These are phyloP conservation scores for Fusarium dlaminii DNA, from an alignment of 2,329 filamentous ascomycete species.

Conservation along the genomic window DNA sequence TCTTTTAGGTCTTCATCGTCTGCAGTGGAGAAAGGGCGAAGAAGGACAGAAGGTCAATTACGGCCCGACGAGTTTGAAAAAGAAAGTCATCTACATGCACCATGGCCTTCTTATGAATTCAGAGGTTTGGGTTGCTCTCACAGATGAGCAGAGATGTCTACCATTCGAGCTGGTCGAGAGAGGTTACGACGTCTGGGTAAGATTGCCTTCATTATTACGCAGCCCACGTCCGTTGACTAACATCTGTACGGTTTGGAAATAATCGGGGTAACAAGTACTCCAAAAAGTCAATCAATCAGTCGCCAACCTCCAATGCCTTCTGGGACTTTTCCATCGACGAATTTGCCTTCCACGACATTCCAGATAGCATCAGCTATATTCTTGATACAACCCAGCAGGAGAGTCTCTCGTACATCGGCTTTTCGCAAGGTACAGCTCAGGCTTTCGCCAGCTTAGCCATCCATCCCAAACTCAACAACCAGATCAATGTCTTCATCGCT, in stretches of 20 bases:
- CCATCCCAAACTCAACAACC: slow-evolving; percentile 89
- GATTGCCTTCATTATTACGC: slow-evolving; percentile 41
- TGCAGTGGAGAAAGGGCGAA: slow-evolving; percentile 85
- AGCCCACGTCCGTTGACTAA: slow-evolving; percentile 36
- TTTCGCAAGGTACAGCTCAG: slow-evolving; percentile 96
- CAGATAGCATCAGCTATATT: slow-evolving; percentile 92
- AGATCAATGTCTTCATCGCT: slow-evolving; percentile 95
- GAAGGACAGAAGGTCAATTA: slow-evolving; percentile 81
- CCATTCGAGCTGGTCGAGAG: slow-evolving; percentile 89
- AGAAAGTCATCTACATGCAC: slow-evolving; percentile 92
- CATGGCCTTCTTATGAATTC: slow-evolving; percentile 99
- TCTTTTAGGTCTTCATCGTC: slow-evolving; percentile 85
- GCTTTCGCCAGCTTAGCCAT: slow-evolving; percentile 94
- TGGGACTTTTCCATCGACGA: slow-evolving; percentile 99
- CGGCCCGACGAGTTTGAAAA: slow-evolving; percentile 73
- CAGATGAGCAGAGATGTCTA: slow-evolving; percentile 84
- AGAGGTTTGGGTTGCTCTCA: slow-evolving; percentile 96
- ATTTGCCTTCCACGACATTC: slow-evolving; percentile 97
- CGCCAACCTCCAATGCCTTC: slow-evolving; percentile 80
- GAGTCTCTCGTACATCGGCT: slow-evolving; percentile 94
- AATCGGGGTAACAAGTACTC: slow-evolving; percentile 99
- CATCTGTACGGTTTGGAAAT: slow-evolving; percentile 78
- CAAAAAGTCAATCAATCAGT: slow-evolving; percentile 84
- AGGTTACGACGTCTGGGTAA: slow-evolving; percentile 94
- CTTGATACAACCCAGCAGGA: slow-evolving; percentile 82